Conservation (phyloP, 805 yeast genomes). For the Candida morakotiae region DNA sequence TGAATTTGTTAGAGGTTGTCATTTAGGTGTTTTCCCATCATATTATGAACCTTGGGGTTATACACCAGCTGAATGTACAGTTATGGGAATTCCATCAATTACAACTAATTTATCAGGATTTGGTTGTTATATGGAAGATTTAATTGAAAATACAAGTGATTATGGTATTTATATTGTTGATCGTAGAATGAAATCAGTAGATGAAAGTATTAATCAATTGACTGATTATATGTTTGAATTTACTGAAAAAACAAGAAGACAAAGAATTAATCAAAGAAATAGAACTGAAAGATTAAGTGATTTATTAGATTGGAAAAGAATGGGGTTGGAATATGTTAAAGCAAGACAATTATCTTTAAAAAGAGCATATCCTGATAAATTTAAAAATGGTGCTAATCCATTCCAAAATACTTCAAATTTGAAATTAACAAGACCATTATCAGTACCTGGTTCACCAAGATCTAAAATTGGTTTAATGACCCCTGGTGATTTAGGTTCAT, state of each 20-base stretch:
- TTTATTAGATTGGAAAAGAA: constrained; percentile 92
- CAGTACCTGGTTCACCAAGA: constrained; percentile 97
- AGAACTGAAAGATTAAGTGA: constrained; percentile 93
- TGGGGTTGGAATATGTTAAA: constrained; percentile 95
- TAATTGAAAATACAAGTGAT: constrained; percentile 89
- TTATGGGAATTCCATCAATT: constrained; percentile 97
- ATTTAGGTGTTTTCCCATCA: constrained; percentile 96
- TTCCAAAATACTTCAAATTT: constrained; percentile 43
- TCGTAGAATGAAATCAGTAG: constrained; percentile 86
- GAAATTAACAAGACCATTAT: constrained; percentile 85
- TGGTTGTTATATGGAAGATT: constrained; percentile 98
- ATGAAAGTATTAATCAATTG: constrained; percentile 88
- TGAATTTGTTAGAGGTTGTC: constrained; percentile 97
- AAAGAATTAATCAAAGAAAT: constrained; percentile 95
- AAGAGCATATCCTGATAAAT: constrained; percentile 89
- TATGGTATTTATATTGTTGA: constrained; percentile 97
- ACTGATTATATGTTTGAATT: constrained; percentile 88
- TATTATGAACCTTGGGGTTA: constrained; percentile 99
- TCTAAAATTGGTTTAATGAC: constrained; percentile 78
- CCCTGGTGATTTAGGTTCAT: constrained; percentile 96
- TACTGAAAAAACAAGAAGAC: constrained; percentile 86
- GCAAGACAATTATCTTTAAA: constrained; percentile 89
- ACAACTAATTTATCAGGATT: constrained; percentile 95
- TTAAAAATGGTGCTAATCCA: constrained; percentile 48
- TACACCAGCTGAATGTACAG: constrained; percentile 99